Percentiles rank a stretch among this genome's conserved stretches.
phyloP scores from a whole-genome alignment of 352 stramenopile genomes.

The Globisporangium yorkense region DNA sequence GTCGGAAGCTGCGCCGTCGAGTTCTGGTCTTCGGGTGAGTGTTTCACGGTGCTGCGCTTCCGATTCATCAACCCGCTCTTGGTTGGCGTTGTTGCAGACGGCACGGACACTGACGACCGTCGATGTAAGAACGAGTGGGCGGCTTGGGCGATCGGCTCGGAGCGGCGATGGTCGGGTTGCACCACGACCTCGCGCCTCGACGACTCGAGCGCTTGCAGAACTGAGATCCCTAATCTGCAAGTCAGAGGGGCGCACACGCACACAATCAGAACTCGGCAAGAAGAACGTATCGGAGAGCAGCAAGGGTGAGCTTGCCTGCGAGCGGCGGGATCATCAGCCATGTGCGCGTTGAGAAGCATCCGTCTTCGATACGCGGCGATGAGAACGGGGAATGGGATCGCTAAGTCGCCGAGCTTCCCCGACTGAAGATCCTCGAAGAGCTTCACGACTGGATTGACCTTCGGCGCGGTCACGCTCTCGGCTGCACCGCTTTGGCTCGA shows the following conservation, averaged over 20 bases:
- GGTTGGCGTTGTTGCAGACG: neutral
- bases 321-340: conserved; percentile 52
- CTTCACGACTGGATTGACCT: conserved; percentile 56
- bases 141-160: neutral
- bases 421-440: conserved; percentile 77
- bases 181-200: conserved; percentile 24
- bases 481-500: neutral
- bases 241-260: neutral
- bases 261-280: neutral
- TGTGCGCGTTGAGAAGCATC: conserved; percentile 82
- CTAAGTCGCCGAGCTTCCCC: conserved; percentile 69
- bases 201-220: conserved; percentile 62
- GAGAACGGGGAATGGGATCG: conserved; percentile 66
- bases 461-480: neutral
- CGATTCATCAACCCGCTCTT: neutral
- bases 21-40: neutral
- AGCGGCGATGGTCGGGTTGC: conserved; percentile 2
- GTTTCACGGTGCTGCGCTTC: neutral
- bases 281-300: conserved; percentile 14
- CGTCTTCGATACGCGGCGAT: conserved; percentile 74
- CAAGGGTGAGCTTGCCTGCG: conserved; percentile 8
- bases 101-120: conserved; percentile 1
- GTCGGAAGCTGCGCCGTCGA: conserved; percentile 5
- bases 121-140: conserved; percentile 4
- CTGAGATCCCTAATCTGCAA: conserved; percentile 9